These are phyloP conservation scores for Trichoderma sp. DNA, from an alignment of 2,329 filamentous ascomycete genomes.

Conservation along the genomic window DNA sequence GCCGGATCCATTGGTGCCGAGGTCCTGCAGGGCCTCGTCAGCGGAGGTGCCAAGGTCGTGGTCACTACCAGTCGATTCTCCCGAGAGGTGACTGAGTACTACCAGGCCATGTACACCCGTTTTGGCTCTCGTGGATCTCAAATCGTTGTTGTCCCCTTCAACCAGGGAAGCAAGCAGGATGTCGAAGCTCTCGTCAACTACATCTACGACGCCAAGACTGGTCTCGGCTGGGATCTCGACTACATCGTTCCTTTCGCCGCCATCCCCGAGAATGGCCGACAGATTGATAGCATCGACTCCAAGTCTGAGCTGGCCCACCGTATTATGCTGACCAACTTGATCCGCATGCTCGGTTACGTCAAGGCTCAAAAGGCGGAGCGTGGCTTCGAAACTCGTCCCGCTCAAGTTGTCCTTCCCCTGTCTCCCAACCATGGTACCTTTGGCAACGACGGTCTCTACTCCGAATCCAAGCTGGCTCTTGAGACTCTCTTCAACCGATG, in stretches of 20 bases:
- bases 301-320: conserved; percentile 97
- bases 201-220: conserved; percentile 95
- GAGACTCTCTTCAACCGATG: conserved; percentile 98
- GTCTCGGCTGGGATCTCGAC: conserved; percentile 97
- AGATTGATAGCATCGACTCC: conserved; percentile 95
- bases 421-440: conserved; percentile 99
- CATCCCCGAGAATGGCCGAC: conserved; percentile 95
- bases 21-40: conserved; percentile 92
- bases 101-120: conserved; percentile 96
- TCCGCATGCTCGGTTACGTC: conserved; percentile 86
- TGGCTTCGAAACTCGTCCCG: conserved; percentile 91
- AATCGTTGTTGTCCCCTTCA: conserved; percentile 97
- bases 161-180: conserved; percentile 97
- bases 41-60: conserved; percentile 92
- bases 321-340: conserved; percentile 97
- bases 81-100: conserved; percentile 96
- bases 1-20: conserved; percentile 97
- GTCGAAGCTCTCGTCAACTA: conserved; percentile 92
- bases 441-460: conserved; percentile 95
- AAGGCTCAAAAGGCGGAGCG: conserved; percentile 87
- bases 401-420: conserved; percentile 91
- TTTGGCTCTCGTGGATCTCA: conserved; percentile 93
- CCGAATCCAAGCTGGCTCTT: conserved; percentile 94
- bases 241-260: conserved; percentile 95
- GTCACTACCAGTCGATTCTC: conserved; percentile 98